Percentiles rank a stretch among this genome's conserved stretches.
These are phyloP conservation scores for Nicotiana rustica DNA, from an alignment of 305 asterid genomes.

Conservation along the genomic window DNA sequence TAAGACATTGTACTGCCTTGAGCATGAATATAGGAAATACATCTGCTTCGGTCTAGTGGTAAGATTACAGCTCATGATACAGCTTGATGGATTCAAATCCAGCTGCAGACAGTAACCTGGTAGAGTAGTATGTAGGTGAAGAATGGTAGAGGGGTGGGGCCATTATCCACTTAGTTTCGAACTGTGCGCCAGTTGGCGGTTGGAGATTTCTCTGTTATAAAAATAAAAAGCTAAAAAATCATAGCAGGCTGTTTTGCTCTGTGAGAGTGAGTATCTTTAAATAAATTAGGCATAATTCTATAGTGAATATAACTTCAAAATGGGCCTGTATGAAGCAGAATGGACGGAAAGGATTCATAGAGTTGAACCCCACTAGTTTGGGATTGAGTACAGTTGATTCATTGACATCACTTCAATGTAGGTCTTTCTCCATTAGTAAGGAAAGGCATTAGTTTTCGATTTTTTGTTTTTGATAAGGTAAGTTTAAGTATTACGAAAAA, in stretches of 20 bases:
- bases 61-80: background rate
- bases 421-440: background rate
- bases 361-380: background rate
- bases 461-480: too few relatives aligned
- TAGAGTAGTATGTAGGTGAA: background rate
- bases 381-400: background rate
- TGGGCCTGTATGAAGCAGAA: background rate
- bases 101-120: background rate
- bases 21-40: constrained; percentile 1
- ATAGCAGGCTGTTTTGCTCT: background rate
- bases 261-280: background rate
- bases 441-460: background rate
- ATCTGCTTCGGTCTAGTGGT: background rate
- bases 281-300: background rate
- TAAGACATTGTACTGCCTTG: background rate
- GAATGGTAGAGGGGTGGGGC: background rate
- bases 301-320: background rate
- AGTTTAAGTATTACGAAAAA: too few relatives aligned
- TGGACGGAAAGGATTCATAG: constrained; percentile 1
- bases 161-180: background rate
- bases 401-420: background rate
- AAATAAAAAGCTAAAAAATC: background rate
- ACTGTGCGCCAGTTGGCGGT: background rate
- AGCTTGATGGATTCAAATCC: background rate
- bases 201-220: background rate